A percentile compares a stretch with the other conserved stretches of the same genome.
These are phyloP conservation scores for Gnaphalium uliginosum DNA, from an alignment of 129 eudicot genomes.

Conservation along the genomic window DNA sequence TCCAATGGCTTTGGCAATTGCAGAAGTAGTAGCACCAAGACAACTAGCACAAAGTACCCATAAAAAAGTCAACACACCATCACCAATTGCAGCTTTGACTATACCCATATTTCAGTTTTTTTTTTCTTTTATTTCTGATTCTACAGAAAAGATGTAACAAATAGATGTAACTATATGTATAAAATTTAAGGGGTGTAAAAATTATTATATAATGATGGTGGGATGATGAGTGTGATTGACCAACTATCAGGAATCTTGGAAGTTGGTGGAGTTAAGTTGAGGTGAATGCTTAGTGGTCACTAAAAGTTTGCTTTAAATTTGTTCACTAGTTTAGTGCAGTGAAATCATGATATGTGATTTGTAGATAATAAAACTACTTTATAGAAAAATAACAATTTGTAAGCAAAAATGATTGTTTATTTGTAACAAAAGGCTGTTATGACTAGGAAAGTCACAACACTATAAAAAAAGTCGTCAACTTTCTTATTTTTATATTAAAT, in stretches of 20 bases:
- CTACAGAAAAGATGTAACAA: not conserved
- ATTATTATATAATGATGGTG: not conserved
- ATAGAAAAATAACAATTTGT: no score
- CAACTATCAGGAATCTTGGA: not conserved
- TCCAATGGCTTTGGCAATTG: slow-evolving; percentile 42
- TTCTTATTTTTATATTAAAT: no score
- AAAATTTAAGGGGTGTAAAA: not conserved
- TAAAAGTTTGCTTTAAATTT: not conserved
- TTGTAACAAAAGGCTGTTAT: no score
- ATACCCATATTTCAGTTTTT: slow-evolving; percentile 38
- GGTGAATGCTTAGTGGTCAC: not conserved
- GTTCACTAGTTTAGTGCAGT: no score
- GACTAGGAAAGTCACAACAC: slow-evolving; percentile 38
- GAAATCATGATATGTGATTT: no score
- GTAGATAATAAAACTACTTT: no score
- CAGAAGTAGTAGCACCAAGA: slow-evolving; percentile 46
- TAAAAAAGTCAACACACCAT: slow-evolving; percentile 47
- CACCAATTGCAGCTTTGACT: slow-evolving; percentile 48
- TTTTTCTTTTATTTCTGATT: not conserved
- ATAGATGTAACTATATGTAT: not conserved
- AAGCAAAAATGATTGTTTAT: no score
- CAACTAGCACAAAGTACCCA: slow-evolving; percentile 62
- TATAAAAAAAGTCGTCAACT: no score
- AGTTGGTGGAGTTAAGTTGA: slow-evolving; percentile 1
- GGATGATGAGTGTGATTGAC: slow-evolving; percentile 13